Conservation (phyloP, 305 asterid species). For the Lippia alba region DNA sequence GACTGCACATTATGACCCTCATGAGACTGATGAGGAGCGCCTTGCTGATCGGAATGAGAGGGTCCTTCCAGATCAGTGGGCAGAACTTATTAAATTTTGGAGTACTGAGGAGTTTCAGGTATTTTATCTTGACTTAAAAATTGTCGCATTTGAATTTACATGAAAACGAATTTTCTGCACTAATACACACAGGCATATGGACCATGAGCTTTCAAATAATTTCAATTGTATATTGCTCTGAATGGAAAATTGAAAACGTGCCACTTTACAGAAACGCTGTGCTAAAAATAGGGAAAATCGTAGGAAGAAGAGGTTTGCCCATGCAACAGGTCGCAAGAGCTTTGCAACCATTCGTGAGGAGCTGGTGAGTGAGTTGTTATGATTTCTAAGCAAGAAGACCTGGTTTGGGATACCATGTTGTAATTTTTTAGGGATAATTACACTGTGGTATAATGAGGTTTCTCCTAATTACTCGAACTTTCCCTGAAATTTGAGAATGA, state of each 20-base stretch:
- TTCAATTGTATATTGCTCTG: neutral
- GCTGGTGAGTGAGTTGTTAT: slow-evolving; percentile 37
- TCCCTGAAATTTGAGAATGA: no score
- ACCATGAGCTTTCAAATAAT: slow-evolving; percentile 1
- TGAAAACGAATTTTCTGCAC: neutral
- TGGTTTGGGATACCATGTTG: neutral
- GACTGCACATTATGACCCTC: slow-evolving; percentile 39
- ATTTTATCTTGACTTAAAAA: neutral
- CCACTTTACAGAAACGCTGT: slow-evolving; percentile 39
- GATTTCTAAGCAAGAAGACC: neutral
- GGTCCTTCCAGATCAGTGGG: slow-evolving; percentile 59
- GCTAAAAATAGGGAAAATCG: slow-evolving; percentile 49
- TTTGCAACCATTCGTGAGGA: slow-evolving; percentile 52
- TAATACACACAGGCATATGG: neutral
- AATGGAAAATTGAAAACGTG: neutral
- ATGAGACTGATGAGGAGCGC: slow-evolving; percentile 47
- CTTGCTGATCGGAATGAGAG: slow-evolving; percentile 54
- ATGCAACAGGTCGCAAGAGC: slow-evolving; percentile 48
- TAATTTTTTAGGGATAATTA: neutral
- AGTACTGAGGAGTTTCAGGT: slow-evolving; percentile 46
- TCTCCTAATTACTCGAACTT: no score
- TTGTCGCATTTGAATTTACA: slow-evolving; percentile 13
- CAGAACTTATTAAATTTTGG: slow-evolving; percentile 48
- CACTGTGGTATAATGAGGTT: no score
- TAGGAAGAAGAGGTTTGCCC: slow-evolving; percentile 40